A percentile compares a stretch with the other conserved stretches of the same genome.
These are phyloP conservation scores for Leptoxyphium fumago DNA, from an alignment of 2,329 filamentous ascomycete genomes.

Conservation along the genomic window DNA sequence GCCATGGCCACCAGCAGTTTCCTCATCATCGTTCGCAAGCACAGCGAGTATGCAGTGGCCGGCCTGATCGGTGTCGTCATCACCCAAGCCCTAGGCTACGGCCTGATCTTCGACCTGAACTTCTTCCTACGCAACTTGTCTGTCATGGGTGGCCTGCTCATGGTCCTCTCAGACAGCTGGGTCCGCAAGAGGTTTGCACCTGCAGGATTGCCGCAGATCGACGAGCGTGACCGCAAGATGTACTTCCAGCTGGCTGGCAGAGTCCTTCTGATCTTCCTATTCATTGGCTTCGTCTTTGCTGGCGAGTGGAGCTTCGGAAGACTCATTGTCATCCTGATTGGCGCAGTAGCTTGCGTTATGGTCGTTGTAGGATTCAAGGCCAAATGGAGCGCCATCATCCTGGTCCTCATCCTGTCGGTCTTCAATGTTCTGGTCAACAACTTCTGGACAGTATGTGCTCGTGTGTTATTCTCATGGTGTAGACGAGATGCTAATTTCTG, in stretches of 20 bases:
- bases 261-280: constrained; percentile 92
- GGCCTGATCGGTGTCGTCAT: constrained; percentile 85
- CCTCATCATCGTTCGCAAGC: constrained; percentile 80
- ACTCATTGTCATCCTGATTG: constrained; percentile 68
- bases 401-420: constrained; percentile 86
- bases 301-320: constrained; percentile 86
- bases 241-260: constrained; percentile 97
- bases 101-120: constrained; percentile 96
- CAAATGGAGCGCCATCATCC: constrained; percentile 91
- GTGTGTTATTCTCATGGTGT: too few species aligned
- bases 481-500: not conserved
- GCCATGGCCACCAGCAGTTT: constrained; percentile 71
- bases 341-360: constrained; percentile 89
- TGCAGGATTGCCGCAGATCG: constrained; percentile 79
- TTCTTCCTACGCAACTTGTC: constrained; percentile 99
- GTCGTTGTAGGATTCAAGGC: constrained; percentile 99
- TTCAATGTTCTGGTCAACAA: constrained; percentile 99
- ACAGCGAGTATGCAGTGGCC: constrained; percentile 82
- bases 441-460: constrained; percentile 84
- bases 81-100: constrained; percentile 88
- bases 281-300: constrained; percentile 90
- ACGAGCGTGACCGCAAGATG: constrained; percentile 99
- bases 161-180: constrained; percentile 97
- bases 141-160: constrained; percentile 89
- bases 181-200: constrained; percentile 95